Base-by-base conservation (phyloP, 2,329 filamentous ascomycete species). In the Penicillium rolfsii region DNA sequence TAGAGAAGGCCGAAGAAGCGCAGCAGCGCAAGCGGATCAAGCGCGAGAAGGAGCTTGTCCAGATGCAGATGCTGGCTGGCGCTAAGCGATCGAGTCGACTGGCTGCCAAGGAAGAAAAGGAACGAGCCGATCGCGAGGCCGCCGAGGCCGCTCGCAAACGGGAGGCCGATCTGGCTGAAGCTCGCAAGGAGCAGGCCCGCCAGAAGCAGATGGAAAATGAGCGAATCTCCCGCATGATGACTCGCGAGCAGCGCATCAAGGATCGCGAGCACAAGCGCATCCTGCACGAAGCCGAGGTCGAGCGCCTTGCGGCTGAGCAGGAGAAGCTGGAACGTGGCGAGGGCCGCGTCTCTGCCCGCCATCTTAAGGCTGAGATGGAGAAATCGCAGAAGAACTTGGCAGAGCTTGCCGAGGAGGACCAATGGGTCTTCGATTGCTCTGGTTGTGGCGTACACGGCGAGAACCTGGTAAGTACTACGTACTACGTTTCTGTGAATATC, bases 31-130 rank as follows among this genome's bases (percentile, higher is more conserved):
- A 94, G 75, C 81, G 82, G 79, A 87, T 78, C 84, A 91, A 81
- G 82, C 89, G 89, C 68, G 87, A 96, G 73, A 91, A 89, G 64
- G 94, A 98, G 70, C 77, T 96, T 24, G 81, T 92, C 55, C 92
- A 88, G 67, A 77, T 96, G 66, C 89, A 94, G 68, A 94, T 95
- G 74, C 85, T 98, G 79, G 92, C 92, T n/a, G 91, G 89, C 59
- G 94, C 95, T 4, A 99, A 99, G 79, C 84, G 95, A 64, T 99
- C 95, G 0, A 96, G 91, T 70, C 87, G 95, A 64, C 87, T 99
- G 67, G 93, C 94, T 19, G 85, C 85, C 65, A 96, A 92, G 73
- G 81, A 87, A 36, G 93, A 97, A 73, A 89, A 87, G 65, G 90
- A 93, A 71, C 89, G 87, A 67, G 83, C 89, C 62, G 88, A 94